Evolutionary conservation across 1,284 basidiomycete species (phyloP).

Genomic region (Coniferiporia sulphurascens): DNA sequence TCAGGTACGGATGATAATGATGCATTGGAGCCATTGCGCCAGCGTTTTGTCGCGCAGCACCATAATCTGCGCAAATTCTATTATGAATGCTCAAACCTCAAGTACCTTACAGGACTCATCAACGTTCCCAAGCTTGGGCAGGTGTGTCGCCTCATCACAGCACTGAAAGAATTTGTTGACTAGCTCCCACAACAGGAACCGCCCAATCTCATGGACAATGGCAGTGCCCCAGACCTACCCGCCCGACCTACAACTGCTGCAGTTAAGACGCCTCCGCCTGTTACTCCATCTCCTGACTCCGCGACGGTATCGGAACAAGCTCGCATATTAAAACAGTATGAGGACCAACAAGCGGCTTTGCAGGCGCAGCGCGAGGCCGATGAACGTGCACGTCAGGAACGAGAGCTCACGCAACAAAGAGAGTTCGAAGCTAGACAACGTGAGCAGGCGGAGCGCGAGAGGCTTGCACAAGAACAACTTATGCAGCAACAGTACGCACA

Average conservation of each 20-base stretch:
- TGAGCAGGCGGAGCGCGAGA: constrained; percentile 85
- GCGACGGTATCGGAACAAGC: constrained; percentile 90
- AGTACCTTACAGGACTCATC: constrained; percentile 92
- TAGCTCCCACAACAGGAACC: constrained; percentile 60
- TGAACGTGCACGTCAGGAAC: constrained; percentile 72
- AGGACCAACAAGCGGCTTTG: constrained; percentile 87
- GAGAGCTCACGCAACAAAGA: constrained; percentile 76
- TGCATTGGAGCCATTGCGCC: constrained; percentile 78
- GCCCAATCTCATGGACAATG: constrained; percentile 84
- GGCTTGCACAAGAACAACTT: constrained; percentile 85
- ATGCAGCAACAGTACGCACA: constrained; percentile 75
- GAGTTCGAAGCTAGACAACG: constrained; percentile 91
- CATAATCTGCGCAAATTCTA: constrained; percentile 92
- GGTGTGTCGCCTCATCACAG: constrained; percentile 37
- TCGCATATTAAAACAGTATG: constrained; percentile 94
- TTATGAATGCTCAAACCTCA: constrained; percentile 96
- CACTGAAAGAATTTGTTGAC: background rate
- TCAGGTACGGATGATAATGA: constrained; percentile 84
- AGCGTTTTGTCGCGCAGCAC: constrained; percentile 86
- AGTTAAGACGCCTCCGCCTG: constrained; percentile 53
- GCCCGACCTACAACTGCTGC: constrained; percentile 70
- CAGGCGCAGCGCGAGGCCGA: constrained; percentile 79
- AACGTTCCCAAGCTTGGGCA: constrained; percentile 95
- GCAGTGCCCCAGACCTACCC: constrained; percentile 82
- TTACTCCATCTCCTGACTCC: constrained; percentile 66